Conservation (phyloP, 805 yeast genomes). For the Citeromyces matritensis region DNA sequence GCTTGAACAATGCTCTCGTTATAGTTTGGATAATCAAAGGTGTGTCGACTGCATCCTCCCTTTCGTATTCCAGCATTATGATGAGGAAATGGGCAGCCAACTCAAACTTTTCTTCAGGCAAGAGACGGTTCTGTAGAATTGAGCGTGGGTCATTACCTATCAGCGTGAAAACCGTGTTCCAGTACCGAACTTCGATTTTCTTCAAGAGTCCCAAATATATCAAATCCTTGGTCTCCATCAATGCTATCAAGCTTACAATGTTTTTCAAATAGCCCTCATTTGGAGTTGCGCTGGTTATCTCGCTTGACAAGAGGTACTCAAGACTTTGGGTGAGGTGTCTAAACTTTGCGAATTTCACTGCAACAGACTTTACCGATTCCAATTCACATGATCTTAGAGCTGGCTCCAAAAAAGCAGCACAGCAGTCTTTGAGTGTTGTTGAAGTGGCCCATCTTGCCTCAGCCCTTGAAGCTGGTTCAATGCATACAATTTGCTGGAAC, state of each 20-base stretch:
- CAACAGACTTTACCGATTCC: slow-evolving; percentile 4
- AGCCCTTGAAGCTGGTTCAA: too few relatives aligned
- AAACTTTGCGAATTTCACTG: slow-evolving; percentile 20
- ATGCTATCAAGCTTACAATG: slow-evolving; percentile 14
- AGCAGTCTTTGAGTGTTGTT: too few relatives aligned
- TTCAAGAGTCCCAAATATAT: slow-evolving; percentile 36
- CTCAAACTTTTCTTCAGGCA: slow-evolving; percentile 21
- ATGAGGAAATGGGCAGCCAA: slow-evolving; percentile 36
- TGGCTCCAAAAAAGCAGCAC: background rate
- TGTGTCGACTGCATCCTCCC: slow-evolving; percentile 13
- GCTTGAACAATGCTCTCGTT: background rate
- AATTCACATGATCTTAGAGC: background rate
- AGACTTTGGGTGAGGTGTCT: slow-evolving; percentile 30
- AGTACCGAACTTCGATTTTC: slow-evolving; percentile 35
- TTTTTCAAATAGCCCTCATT: slow-evolving; percentile 10
- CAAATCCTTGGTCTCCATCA: slow-evolving; percentile 14
- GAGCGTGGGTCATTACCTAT: slow-evolving; percentile 26
- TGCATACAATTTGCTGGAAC: too few relatives aligned
- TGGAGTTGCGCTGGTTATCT: slow-evolving; percentile 8
- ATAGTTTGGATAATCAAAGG: slow-evolving; percentile 2
- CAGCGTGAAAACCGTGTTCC: slow-evolving; percentile 29
- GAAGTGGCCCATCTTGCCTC: too few relatives aligned
- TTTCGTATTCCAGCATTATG: slow-evolving; percentile 34
- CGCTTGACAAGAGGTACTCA: slow-evolving; percentile 29
- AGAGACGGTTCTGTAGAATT: slow-evolving; percentile 23